These are phyloP conservation scores for Aspergillus tubingensis DNA, from an alignment of 2,329 filamentous ascomycete species.

Conservation along the genomic window DNA sequence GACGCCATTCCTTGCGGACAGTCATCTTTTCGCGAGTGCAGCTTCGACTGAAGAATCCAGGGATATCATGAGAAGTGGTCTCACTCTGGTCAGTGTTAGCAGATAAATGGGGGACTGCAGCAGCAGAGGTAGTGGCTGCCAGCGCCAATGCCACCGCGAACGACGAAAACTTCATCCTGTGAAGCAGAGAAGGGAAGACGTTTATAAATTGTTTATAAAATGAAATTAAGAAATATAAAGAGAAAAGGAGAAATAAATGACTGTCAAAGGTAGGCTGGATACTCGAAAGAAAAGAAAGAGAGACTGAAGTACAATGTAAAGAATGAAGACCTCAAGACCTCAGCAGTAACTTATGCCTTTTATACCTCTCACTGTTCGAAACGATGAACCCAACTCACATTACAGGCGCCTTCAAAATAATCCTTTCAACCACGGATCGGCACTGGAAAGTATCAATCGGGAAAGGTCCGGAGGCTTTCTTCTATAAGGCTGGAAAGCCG, in stretches of 20 bases:
- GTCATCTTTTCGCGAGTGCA: conserved; percentile 9
- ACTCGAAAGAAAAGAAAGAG: background rate
- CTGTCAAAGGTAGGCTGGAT: background rate
- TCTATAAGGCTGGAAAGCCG: background rate
- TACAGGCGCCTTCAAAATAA: no score
- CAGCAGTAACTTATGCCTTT: background rate
- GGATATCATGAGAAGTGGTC: background rate
- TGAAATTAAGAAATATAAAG: background rate
- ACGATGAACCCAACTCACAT: background rate
- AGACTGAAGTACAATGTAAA: background rate
- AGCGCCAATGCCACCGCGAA: background rate
- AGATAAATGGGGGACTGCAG: background rate
- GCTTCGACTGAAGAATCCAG: background rate
- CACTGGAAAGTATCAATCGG: background rate
- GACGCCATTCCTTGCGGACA: conserved; percentile 10
- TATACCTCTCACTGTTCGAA: background rate
- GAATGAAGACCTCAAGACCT: background rate
- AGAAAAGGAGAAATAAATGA: background rate
- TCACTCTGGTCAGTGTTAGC: background rate
- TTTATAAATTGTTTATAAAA: no score
- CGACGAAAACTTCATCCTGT: background rate
- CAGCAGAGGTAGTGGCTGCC: background rate
- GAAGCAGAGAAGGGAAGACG: background rate
- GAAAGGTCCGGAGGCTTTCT: background rate
- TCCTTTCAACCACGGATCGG: background rate